Evolutionary conservation across 176 grass and related monocot species (phyloP).

Genomic region (Echinochloa phyllopogon): DNA sequence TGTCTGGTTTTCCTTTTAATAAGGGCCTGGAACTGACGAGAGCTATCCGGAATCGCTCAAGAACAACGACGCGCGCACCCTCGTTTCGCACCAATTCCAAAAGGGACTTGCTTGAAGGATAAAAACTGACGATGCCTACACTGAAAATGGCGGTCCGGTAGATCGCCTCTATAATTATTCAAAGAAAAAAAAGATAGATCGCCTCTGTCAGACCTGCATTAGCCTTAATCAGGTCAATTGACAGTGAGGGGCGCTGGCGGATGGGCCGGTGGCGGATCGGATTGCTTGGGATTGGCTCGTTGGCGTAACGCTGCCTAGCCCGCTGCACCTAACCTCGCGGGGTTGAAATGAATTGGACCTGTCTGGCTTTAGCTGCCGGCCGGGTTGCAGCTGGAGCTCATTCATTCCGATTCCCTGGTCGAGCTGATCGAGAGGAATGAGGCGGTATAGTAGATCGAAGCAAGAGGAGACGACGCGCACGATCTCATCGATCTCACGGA

Average conservation of each 20-base stretch:
- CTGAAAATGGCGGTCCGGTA: too few relatives aligned
- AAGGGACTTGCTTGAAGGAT: neutral
- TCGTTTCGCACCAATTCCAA: neutral
- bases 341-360: conserved; percentile 16
- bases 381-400: conserved; percentile 9
- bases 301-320: neutral
- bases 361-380: neutral
- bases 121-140: neutral
- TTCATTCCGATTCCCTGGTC: conserved; percentile 19
- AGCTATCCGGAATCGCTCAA: neutral
- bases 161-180: neutral
- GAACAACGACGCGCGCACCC: neutral
- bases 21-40: neutral
- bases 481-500: conserved; percentile 46
- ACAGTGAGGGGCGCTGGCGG: neutral
- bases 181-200: neutral
- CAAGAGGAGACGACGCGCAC: neutral
- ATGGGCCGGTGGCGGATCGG: neutral
- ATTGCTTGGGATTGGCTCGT: neutral
- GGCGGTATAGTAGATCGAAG: neutral
- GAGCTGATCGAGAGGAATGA: too few relatives aligned
- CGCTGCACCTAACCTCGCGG: neutral
- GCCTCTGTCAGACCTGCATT: neutral
- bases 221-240: neutral
- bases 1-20: neutral